These are phyloP conservation scores for Chlamydomonas incerta DNA, from an alignment of 139 green algal species.

Conservation along the genomic window DNA sequence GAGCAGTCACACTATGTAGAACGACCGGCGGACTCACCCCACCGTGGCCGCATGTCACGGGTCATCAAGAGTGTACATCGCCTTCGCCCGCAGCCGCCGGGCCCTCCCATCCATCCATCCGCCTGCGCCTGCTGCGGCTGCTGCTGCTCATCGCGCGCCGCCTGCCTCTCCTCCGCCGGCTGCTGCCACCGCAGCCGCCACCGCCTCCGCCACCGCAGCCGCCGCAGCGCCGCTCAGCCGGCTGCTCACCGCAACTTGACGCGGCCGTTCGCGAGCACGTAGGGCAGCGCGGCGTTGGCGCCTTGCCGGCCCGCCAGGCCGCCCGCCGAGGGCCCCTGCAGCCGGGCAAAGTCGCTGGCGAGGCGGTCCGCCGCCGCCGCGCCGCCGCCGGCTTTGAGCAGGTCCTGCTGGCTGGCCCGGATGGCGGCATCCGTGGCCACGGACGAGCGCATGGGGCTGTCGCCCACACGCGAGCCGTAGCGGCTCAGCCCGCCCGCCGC, in stretches of 20 bases:
- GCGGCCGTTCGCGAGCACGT: slow-evolving; percentile 44
- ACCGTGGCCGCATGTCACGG: too few relatives aligned
- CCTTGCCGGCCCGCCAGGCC: neutral
- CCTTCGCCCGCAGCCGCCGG: too few relatives aligned
- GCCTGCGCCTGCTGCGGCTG: too few relatives aligned
- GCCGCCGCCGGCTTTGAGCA: slow-evolving; percentile 9
- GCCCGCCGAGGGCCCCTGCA: slow-evolving; percentile 19
- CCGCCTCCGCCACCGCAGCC: too few relatives aligned
- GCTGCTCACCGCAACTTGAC: slow-evolving; percentile 29
- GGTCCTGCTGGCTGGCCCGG: neutral
- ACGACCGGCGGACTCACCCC: too few relatives aligned
- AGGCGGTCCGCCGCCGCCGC: slow-evolving; percentile 15
- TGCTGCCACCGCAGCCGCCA: too few relatives aligned
- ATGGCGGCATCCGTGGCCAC: neutral
- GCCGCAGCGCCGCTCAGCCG: neutral
- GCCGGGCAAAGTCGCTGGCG: slow-evolving; percentile 22
- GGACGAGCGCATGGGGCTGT: slow-evolving; percentile 15
- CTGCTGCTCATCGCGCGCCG: too few relatives aligned
- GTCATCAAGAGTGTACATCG: too few relatives aligned
- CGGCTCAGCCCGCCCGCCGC: neutral
- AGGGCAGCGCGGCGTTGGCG: slow-evolving; percentile 35
- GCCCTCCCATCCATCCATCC: too few relatives aligned
- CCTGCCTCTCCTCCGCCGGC: too few relatives aligned
- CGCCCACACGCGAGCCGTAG: slow-evolving; percentile 23
- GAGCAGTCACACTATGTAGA: too few relatives aligned